phyloP scores from a whole-genome alignment of 352 stramenopile genomes.

The Blastocystis sp. region DNA sequence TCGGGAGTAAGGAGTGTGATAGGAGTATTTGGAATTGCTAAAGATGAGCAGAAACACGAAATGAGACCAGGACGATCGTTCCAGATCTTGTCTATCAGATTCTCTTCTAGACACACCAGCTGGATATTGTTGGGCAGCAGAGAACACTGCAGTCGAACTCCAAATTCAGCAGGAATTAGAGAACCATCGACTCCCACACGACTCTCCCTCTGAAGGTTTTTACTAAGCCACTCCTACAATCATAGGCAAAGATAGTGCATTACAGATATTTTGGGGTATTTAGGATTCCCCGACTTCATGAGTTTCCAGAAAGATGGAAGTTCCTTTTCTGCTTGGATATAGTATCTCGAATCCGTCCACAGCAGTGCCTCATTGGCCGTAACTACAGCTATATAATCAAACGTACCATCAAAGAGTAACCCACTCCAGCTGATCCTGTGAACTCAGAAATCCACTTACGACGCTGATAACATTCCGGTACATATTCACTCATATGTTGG shows the following conservation, averaged over 20 bases:
- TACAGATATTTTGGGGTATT: slow-evolving; percentile 31
- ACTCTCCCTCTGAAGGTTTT: slow-evolving; percentile 69
- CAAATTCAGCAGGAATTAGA: not conserved
- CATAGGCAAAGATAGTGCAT: not conserved
- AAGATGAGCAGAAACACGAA: not conserved
- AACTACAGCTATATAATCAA: slow-evolving; percentile 68
- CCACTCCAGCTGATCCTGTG: slow-evolving; percentile 89
- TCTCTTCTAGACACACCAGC: slow-evolving; percentile 9
- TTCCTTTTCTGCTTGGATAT: slow-evolving; percentile 86
- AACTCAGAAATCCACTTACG: slow-evolving; percentile 90
- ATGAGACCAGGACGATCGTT: not conserved
- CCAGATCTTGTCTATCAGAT: slow-evolving; percentile 47
- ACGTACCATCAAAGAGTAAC: slow-evolving; percentile 65
- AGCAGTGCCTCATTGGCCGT: slow-evolving; percentile 79
- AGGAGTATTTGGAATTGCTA: not conserved
- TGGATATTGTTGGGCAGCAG: not conserved
- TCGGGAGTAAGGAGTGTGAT: not conserved
- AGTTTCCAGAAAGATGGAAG: slow-evolving; percentile 85
- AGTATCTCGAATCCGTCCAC: slow-evolving; percentile 97
- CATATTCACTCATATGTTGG: slow-evolving; percentile 96
- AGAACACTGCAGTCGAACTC: not conserved
- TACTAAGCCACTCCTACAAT: slow-evolving; percentile 79
- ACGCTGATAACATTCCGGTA: slow-evolving; percentile 85
- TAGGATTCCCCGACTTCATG: slow-evolving; percentile 78
- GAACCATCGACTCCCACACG: slow-evolving; percentile 82